Percentiles rank a stretch among this genome's conserved stretches.
phyloP scores from a whole-genome alignment of 345 rosid genomes.

The Gossypium anomalum region DNA sequence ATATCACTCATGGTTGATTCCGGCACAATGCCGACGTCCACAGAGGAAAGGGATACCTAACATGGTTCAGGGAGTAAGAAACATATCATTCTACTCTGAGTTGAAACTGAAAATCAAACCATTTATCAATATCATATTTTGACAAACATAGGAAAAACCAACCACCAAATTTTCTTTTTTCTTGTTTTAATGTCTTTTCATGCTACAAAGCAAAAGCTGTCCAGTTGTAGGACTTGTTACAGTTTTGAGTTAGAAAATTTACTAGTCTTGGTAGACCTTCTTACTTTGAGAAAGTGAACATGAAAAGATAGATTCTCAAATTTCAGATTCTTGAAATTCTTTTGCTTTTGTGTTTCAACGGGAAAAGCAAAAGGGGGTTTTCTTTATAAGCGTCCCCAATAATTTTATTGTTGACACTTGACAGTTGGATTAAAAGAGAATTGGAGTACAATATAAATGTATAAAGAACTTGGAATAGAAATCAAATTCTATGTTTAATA shows the following conservation, averaged over 20 bases:
- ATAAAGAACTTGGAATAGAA: too few species aligned
- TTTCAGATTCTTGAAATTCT: too few species aligned
- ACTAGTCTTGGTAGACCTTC: not conserved
- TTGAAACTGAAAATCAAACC: not conserved
- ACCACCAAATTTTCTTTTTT: not conserved
- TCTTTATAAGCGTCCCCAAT: too few species aligned
- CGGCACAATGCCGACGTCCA: conserved; percentile 66
- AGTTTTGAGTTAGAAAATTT: not conserved
- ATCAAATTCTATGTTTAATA: too few species aligned
- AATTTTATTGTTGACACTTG: too few species aligned
- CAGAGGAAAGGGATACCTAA: conserved; percentile 69
- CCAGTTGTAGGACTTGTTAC: not conserved
- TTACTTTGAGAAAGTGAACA: conserved; percentile 2
- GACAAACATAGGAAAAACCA: not conserved
- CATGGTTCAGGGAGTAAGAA: not conserved
- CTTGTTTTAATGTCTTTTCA: not conserved
- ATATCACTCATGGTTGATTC: conserved; percentile 61
- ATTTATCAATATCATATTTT: not conserved
- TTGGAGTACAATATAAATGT: too few species aligned
- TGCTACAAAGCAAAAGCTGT: not conserved
- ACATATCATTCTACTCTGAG: not conserved
- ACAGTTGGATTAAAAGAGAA: too few species aligned
- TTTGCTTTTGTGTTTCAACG: too few species aligned
- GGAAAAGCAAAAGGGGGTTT: too few species aligned
- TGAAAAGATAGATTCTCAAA: not conserved